phyloP scores from a whole-genome alignment of 768 basidiomycete species.

The Termitomyces sp. region DNA sequence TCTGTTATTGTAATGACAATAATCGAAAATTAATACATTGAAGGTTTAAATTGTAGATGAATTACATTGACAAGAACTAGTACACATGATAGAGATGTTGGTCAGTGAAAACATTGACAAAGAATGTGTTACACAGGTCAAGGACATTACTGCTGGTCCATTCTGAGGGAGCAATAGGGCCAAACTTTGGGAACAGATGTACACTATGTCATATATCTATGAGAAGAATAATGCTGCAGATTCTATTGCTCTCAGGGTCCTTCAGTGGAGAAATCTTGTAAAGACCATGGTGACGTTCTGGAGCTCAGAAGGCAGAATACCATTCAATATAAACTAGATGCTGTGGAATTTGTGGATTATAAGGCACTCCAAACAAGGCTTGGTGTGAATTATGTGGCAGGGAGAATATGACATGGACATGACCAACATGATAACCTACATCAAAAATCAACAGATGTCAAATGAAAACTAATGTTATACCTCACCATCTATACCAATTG shows the following conservation, averaged over 20 bases:
- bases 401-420: not conserved
- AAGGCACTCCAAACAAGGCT: not conserved
- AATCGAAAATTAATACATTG: too few species aligned
- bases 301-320: slow-evolving; percentile 16
- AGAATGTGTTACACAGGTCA: slow-evolving; percentile 13
- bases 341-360: slow-evolving; percentile 21
- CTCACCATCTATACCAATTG: slow-evolving; percentile 17
- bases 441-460: too few species aligned
- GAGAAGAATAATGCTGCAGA: slow-evolving; percentile 25
- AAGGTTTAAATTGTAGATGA: too few species aligned
- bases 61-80: too few species aligned
- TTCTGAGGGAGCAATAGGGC: slow-evolving; percentile 10
- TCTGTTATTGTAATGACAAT: too few species aligned
- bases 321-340: slow-evolving; percentile 28
- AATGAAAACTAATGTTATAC: not conserved
- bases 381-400: not conserved
- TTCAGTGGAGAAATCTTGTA: slow-evolving; percentile 13
- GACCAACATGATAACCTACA: too few species aligned
- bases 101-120: slow-evolving; percentile 14
- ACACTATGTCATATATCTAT: slow-evolving; percentile 21
- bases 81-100: slow-evolving; percentile 12
- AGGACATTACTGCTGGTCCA: too few species aligned
- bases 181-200: too few species aligned
- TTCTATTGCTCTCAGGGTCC: slow-evolving; percentile 3
- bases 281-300: slow-evolving; percentile 14